Percentiles rank a stretch among this genome's conserved stretches.
phyloP scores from a whole-genome alignment of 495 filamentous ascomycete species.

The Penicillium paxilli region DNA sequence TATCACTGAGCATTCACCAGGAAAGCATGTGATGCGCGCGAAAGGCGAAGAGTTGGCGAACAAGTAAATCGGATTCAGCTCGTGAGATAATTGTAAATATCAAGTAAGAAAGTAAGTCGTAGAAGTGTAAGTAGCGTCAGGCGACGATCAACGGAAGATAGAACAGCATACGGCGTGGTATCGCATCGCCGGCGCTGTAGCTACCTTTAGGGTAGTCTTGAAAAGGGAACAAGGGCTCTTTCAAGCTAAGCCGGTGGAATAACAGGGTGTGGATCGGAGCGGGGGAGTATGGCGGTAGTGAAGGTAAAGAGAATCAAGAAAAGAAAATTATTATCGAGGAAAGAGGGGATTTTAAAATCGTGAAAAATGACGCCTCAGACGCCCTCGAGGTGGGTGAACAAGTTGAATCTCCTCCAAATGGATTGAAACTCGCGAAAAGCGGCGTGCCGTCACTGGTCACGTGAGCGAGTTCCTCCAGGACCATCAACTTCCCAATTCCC shows the following conservation, averaged over 20 bases:
- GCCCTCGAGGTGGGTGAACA: neutral
- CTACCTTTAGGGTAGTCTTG: too few relatives aligned
- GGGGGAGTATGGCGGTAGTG: too few relatives aligned
- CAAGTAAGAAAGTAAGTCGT: neutral
- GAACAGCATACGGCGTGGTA: neutral
- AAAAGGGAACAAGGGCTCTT: too few relatives aligned
- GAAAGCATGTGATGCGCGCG: neutral
- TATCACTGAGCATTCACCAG: too few relatives aligned
- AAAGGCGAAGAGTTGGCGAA: too few relatives aligned
- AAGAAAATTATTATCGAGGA: neutral
- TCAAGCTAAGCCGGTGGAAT: too few relatives aligned
- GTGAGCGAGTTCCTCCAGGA: neutral
- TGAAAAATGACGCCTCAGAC: neutral
- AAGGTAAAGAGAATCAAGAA: too few relatives aligned
- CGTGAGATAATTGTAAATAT: too few relatives aligned
- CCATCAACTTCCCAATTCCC: too few relatives aligned
- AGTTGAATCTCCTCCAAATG: neutral
- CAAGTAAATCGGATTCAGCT: too few relatives aligned
- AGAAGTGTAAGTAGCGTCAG: neutral
- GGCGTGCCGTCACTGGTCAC: constrained; percentile 21
- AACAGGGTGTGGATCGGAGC: too few relatives aligned
- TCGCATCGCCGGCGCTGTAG: constrained; percentile 6
- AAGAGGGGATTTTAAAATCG: too few relatives aligned
- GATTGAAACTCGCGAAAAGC: constrained; percentile 7
- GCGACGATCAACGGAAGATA: neutral